Percentiles rank a stretch among this genome's conserved stretches.
Conservation (phyloP, 139 green algal species). For the Picochlorum sp. region DNA sequence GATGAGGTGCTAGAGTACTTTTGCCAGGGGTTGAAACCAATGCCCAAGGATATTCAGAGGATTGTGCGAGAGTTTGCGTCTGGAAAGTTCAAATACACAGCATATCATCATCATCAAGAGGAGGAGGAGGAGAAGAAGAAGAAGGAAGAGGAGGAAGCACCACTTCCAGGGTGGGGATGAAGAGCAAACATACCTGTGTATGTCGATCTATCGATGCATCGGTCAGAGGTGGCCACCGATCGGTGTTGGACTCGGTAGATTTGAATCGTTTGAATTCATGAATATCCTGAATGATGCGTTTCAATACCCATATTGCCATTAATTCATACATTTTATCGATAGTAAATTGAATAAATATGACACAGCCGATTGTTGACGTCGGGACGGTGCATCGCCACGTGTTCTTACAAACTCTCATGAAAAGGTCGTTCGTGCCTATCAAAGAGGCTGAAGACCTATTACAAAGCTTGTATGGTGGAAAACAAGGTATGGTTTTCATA, state of each 20-base stretch:
- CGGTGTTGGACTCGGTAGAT: no score
- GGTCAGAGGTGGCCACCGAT: no score
- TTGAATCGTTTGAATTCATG: no score
- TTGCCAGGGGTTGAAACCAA: conserved; percentile 8
- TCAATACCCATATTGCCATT: neutral
- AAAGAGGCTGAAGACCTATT: conserved; percentile 11
- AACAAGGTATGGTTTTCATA: neutral
- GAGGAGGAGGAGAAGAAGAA: conserved; percentile 7
- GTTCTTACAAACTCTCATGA: conserved; percentile 18
- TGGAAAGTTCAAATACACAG: conserved; percentile 12
- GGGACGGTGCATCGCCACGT: neutral
- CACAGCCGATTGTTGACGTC: neutral
- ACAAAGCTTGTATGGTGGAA: neutral
- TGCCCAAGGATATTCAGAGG: neutral
- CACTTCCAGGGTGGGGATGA: conserved; percentile 10
- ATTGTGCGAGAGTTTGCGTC: conserved; percentile 8
- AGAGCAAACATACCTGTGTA: neutral
- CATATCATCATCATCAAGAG: neutral
- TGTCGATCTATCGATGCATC: neutral
- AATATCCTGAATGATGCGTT: no score
- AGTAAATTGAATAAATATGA: neutral
- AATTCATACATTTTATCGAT: neutral
- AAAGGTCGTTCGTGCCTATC: conserved; percentile 2
- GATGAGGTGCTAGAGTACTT: conserved; percentile 18
- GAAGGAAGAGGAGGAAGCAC: neutral